Evolutionary conservation across 1,284 basidiomycete species (phyloP).

Genomic region (Trametes hirsuta): DNA sequence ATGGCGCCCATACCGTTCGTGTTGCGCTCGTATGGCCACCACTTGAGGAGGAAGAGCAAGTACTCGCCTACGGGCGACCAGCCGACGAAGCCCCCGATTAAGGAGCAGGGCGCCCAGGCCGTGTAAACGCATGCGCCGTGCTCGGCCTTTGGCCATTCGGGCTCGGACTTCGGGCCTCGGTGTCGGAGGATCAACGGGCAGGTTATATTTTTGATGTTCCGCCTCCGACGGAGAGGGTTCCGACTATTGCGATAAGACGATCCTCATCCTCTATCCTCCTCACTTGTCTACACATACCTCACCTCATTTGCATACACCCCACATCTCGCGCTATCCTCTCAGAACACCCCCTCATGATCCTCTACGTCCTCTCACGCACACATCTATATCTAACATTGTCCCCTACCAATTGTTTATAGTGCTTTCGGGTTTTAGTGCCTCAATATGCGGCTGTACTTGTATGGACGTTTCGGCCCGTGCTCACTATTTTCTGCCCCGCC

Average conservation of each 20-base stretch:
- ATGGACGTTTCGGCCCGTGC: neutral
- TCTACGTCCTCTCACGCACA: too few relatives aligned
- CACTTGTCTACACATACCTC: too few relatives aligned
- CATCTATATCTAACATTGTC: too few relatives aligned
- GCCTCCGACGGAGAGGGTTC: slow-evolving; percentile 2
- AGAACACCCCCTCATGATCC: too few relatives aligned
- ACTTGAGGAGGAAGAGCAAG: slow-evolving; percentile 35
- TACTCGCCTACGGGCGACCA: slow-evolving; percentile 30
- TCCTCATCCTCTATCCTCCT: neutral
- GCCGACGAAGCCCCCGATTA: slow-evolving; percentile 12
- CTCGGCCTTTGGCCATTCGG: neutral
- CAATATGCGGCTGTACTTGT: neutral
- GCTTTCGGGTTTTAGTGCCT: too few relatives aligned
- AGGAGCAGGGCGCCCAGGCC: slow-evolving; percentile 19
- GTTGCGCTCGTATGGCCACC: slow-evolving; percentile 26
- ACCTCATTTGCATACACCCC: neutral
- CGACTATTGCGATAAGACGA: neutral
- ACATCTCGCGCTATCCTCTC: neutral
- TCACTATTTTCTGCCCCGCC: neutral
- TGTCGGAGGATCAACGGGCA: slow-evolving; percentile 6
- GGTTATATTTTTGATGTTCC: slow-evolving; percentile 9
- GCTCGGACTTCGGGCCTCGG: neutral
- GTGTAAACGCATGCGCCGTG: slow-evolving; percentile 3
- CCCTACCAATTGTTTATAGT: too few relatives aligned
- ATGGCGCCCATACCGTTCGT: slow-evolving; percentile 42